These are phyloP conservation scores for Macadamia integrifolia DNA, from an alignment of 164 flowering plant genomes.

Conservation along the genomic window DNA sequence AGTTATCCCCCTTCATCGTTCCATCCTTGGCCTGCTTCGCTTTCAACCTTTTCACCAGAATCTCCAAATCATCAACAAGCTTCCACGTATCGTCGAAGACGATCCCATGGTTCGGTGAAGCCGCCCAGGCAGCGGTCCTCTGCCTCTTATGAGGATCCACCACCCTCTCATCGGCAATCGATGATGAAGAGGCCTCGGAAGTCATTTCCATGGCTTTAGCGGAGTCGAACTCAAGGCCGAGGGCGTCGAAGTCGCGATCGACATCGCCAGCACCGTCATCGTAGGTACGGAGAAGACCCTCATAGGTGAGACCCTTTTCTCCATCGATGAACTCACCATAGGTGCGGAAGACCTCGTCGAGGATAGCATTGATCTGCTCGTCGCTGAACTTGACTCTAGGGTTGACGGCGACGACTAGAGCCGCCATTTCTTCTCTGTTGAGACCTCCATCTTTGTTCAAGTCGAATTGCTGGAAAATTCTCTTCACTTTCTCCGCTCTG, in stretches of 20 bases:
- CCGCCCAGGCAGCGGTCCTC: constrained; percentile 85
- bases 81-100: constrained; percentile 96
- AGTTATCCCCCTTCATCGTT: constrained; percentile 59
- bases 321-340: constrained; percentile 87
- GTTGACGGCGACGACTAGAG: constrained; percentile 94
- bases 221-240: constrained; percentile 47
- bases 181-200: constrained; percentile 59
- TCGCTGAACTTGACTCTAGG: constrained; percentile 94
- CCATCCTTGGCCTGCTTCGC: constrained; percentile 78
- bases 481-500: constrained; percentile 93
- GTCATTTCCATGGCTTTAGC: constrained; percentile 15
- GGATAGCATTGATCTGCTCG: constrained; percentile 90
- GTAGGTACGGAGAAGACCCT: constrained; percentile 83
- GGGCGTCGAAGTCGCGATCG: constrained; percentile 92
- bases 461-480: constrained; percentile 86
- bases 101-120: constrained; percentile 87
- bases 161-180: constrained; percentile 50
- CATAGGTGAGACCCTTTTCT: constrained; percentile 69
- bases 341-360: constrained; percentile 91
- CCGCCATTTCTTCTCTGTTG: constrained; percentile 88
- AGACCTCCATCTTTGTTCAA: constrained; percentile 78
- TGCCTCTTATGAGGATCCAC: constrained; percentile 63
- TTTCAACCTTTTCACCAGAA: constrained; percentile 71
- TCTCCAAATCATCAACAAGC: constrained; percentile 88
- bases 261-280: constrained; percentile 99